Evolutionary conservation across 2,329 filamentous ascomycete genomes (phyloP).

Genomic region (Colletotrichum sp.): DNA sequence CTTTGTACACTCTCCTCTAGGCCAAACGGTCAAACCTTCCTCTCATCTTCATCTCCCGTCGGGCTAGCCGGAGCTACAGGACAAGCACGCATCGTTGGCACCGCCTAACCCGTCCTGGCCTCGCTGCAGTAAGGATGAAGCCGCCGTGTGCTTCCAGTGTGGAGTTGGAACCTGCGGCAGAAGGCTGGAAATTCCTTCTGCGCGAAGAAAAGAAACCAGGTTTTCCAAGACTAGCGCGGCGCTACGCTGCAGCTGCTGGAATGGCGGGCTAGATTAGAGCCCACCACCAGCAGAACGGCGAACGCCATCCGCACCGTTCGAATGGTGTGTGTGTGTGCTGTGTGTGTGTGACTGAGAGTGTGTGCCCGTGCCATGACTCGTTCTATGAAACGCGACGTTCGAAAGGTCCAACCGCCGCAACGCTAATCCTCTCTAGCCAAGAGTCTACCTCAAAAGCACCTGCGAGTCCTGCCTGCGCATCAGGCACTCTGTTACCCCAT

Average conservation of each 20-base stretch:
- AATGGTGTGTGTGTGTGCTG: neutral
- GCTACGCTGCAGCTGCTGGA: neutral
- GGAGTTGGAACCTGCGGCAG: neutral
- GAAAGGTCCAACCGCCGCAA: slow-evolving; percentile 1
- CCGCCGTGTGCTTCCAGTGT: slow-evolving; percentile 5
- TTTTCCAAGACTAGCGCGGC: neutral
- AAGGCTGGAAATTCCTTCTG: neutral
- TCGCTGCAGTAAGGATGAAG: slow-evolving; percentile 2
- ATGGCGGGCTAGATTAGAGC: neutral
- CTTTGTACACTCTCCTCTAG: neutral
- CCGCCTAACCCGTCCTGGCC: neutral
- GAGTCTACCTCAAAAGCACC: slow-evolving; percentile 1
- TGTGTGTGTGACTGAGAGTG: neutral
- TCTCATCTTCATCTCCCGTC: neutral
- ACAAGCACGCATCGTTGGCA: neutral
- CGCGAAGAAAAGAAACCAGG: neutral
- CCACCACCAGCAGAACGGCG: neutral
- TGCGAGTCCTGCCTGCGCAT: neutral
- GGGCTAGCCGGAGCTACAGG: neutral
- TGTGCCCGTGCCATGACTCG: slow-evolving; percentile 10
- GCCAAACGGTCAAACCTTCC: neutral
- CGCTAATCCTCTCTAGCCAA: slow-evolving; percentile 1
- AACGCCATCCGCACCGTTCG: slow-evolving; percentile 8
- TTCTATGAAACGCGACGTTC: slow-evolving; percentile 12
- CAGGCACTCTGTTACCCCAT: neutral